Evolutionary conservation across 345 rosid genomes (phyloP).

Genomic region (Capsella bursapastoris): DNA sequence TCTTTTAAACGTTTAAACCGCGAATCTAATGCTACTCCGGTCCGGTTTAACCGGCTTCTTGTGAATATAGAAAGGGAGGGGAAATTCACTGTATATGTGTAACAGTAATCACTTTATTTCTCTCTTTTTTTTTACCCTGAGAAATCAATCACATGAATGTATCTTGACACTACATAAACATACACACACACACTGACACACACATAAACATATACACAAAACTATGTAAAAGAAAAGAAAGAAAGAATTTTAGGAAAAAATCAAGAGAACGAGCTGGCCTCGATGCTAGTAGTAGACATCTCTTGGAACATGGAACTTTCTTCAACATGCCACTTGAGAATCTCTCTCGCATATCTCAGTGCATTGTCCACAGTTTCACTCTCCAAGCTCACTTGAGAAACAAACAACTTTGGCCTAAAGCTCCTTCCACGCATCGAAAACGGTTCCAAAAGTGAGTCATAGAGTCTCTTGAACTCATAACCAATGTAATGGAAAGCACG

Average conservation of each 20-base stretch:
- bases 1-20: neutral
- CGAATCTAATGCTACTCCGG: neutral
- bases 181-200: neutral
- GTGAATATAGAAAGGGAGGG: no score
- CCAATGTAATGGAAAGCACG: slow-evolving; percentile 76
- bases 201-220: neutral
- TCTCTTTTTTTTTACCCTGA: neutral
- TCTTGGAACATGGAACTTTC: slow-evolving; percentile 46
- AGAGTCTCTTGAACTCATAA: slow-evolving; percentile 70
- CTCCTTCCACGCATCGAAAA: slow-evolving; percentile 24
- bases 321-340: slow-evolving; percentile 64
- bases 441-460: slow-evolving; percentile 52
- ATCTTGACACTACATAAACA: neutral
- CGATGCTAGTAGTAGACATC: slow-evolving; percentile 51
- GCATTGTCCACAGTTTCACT: slow-evolving; percentile 64
- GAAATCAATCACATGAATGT: slow-evolving; percentile 1
- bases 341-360: slow-evolving; percentile 66
- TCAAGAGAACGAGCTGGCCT: slow-evolving; percentile 60
- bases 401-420: slow-evolving; percentile 60
- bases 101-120: neutral
- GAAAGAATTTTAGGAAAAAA: slow-evolving; percentile 1
- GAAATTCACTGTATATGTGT: no score
- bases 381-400: slow-evolving; percentile 57
- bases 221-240: slow-evolving; percentile 24
- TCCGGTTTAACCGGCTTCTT: neutral